Conservation (phyloP, 2,329 filamentous ascomycete genomes). For the Pseudocercospora eumusae region DNA sequence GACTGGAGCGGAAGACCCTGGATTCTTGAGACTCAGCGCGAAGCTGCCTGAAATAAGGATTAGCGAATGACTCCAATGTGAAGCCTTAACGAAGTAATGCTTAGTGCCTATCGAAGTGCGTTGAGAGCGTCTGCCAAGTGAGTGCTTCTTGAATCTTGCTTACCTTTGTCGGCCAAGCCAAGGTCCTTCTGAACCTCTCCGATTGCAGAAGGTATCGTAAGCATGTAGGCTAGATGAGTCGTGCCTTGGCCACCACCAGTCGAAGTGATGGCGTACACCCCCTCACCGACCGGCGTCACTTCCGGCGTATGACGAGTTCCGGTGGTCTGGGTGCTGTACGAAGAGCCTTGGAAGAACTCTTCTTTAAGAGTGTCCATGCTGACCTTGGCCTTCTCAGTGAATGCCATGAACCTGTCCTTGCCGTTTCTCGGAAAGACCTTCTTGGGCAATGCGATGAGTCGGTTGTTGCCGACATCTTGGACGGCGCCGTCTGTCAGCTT, state of each 20-base stretch:
- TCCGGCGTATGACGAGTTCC: conserved; percentile 69
- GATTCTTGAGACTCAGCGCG: conserved; percentile 78
- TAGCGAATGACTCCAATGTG: no score
- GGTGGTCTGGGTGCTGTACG: conserved; percentile 74
- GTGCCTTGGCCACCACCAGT: conserved; percentile 59
- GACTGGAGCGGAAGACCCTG: conserved; percentile 65
- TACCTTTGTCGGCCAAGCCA: conserved; percentile 63
- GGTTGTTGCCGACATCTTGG: conserved; percentile 61
- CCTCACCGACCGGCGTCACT: conserved; percentile 76
- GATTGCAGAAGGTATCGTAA: conserved; percentile 70
- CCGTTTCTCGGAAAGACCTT: conserved; percentile 73
- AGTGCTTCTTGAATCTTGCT: no score
- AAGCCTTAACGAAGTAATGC: no score
- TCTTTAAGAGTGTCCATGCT: conserved; percentile 71
- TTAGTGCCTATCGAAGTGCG: no score
- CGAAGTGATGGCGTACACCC: conserved; percentile 77
- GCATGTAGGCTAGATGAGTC: conserved; percentile 76
- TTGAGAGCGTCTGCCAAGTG: no score
- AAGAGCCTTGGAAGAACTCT: conserved; percentile 64
- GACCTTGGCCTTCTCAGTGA: conserved; percentile 73
- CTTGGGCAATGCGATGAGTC: conserved; percentile 78
- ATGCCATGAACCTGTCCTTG: conserved; percentile 72
- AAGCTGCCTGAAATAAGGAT: no score
- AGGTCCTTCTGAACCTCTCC: conserved; percentile 74
- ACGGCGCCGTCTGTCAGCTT: conserved; percentile 62